Base-by-base conservation (phyloP, 2,329 filamentous ascomycete species). In the Pyrenophora graminea region DNA sequence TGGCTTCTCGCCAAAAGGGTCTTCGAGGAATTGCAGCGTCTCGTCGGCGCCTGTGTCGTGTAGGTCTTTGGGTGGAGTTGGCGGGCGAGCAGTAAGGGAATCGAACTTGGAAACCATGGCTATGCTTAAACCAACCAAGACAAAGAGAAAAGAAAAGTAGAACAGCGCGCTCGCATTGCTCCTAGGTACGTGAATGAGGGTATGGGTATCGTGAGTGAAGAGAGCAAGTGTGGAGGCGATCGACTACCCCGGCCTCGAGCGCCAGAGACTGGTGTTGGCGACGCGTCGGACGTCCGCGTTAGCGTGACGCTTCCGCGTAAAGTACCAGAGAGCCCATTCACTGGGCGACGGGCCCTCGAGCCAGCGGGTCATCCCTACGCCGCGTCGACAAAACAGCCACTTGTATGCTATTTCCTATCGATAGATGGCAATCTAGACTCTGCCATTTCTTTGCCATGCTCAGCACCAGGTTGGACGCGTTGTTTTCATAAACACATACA, bases 41-140 rank as follows among this genome's bases (percentile, higher is more conserved):
- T 75, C 73, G 58, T 76, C 67, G 53, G 62, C 59, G 48, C 55
- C 57, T 40, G 72, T 66, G 50, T 70, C 62, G 59, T 66, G 62
- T 39, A 75, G 50, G 58, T 77, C 79, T 72, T 77, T 78, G 32
- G 82, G 82, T 59, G 82, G 81, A 63, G 81, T 84, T 15, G 81
- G 82, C 55, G 81, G 82, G 63, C 80, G 79, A 69, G 74, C 71
- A 63, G 79, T 76, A 59, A 82, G 71, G 46, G 72, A 71, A 50
- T 78, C 73, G 62, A 82, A 74, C 45, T 67, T 65, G 52, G 69
- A 70, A 63, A 72, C 70, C 72, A 74, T 74, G 65, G 69, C 71
- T 68, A 72, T 70, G 70, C 69, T 59, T 39, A 33, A 59, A 65
- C 52, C 58, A 59, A 61, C 48, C 56, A 63, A 46, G 53, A 45